Conservation (phyloP, 352 stramenopile genomes). For the Phytopythium helicoides region DNA sequence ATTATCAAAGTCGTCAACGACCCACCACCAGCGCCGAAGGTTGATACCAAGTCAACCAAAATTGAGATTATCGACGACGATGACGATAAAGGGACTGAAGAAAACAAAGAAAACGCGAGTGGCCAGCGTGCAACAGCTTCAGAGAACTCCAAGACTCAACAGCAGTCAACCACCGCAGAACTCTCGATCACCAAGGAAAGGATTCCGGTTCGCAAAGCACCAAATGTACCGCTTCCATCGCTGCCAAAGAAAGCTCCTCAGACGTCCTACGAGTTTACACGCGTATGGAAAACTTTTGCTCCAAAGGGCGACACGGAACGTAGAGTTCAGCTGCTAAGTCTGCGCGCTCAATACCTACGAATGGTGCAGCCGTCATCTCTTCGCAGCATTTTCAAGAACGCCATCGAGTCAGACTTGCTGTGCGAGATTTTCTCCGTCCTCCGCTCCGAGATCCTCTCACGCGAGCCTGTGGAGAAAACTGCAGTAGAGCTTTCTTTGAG, state of each 20-base stretch:
- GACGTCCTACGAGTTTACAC: slow-evolving; percentile 78
- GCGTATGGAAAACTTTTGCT: slow-evolving; percentile 73
- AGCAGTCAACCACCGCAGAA: neutral
- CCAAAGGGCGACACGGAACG: slow-evolving; percentile 35
- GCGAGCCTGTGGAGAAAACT: neutral
- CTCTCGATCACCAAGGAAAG: neutral
- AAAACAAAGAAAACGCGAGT: slow-evolving; percentile 22
- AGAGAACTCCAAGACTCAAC: no score
- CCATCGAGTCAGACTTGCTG: slow-evolving; percentile 75
- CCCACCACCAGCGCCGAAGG: neutral
- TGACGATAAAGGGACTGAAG: slow-evolving; percentile 12
- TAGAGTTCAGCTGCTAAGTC: slow-evolving; percentile 18
- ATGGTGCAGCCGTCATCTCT: slow-evolving; percentile 35
- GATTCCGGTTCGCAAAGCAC: neutral
- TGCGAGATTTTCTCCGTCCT: slow-evolving; percentile 63
- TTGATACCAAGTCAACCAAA: neutral
- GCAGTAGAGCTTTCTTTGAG: slow-evolving; percentile 24
- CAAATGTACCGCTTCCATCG: slow-evolving; percentile 25
- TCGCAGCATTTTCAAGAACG: slow-evolving; percentile 58
- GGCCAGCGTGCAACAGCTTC: neutral
- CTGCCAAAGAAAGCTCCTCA: slow-evolving; percentile 59
- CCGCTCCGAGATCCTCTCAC: slow-evolving; percentile 17
- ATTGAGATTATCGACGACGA: slow-evolving; percentile 3
- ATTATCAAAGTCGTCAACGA: slow-evolving; percentile 40
- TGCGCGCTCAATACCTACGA: slow-evolving; percentile 55